Evolutionary conservation across 176 grass and related monocot species (phyloP).

Genomic region (Phyllostachys edulis): DNA sequence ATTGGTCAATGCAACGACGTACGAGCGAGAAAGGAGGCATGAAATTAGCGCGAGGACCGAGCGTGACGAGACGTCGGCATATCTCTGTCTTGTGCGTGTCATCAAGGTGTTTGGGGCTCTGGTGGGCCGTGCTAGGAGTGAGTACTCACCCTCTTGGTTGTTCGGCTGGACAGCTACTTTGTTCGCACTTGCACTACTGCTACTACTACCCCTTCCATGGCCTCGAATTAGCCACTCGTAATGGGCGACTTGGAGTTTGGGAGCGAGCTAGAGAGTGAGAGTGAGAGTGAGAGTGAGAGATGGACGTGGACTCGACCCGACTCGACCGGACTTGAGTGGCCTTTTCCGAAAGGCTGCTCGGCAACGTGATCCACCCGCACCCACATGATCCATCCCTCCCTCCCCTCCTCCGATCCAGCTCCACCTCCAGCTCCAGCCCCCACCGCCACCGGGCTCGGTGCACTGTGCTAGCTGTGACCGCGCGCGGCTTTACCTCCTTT

Average conservation of each 20-base stretch:
- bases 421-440: not conserved
- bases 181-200: not conserved
- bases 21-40: not conserved
- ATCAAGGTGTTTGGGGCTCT: not conserved
- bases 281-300: not conserved
- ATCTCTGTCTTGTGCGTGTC: slow-evolving; percentile 19
- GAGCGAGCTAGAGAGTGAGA: not conserved
- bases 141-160: not conserved
- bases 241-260: not conserved
- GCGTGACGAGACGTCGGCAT: slow-evolving; percentile 20
- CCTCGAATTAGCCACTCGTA: not conserved
- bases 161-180: slow-evolving; percentile 8
- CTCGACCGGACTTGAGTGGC: slow-evolving; percentile 37
- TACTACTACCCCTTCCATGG: not conserved
- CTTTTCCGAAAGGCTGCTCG: slow-evolving; percentile 48
- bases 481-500: slow-evolving; percentile 9
- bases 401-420: not conserved
- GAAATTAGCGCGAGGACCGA: not conserved
- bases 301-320: not conserved
- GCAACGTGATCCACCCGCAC: slow-evolving; percentile 4
- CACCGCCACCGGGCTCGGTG: not conserved
- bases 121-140: not conserved
- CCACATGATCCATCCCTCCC: slow-evolving; percentile 1
- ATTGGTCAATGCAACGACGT: not conserved
- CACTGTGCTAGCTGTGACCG: not conserved